phyloP scores from a whole-genome alignment of 345 rosid genomes.

The Eutrema heterophyllum region DNA sequence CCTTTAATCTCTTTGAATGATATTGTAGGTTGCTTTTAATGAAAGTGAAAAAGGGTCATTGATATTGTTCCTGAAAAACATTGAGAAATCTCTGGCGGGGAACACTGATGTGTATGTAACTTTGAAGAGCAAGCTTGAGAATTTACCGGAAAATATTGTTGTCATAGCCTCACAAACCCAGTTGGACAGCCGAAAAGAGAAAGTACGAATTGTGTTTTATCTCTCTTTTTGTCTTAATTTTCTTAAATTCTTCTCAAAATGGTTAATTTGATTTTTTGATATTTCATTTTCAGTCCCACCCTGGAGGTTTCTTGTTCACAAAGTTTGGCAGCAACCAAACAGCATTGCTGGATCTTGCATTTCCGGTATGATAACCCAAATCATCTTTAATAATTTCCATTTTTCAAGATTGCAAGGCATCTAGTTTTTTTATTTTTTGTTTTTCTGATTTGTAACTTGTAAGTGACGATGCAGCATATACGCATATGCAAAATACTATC shows the following conservation, averaged over 20 bases:
- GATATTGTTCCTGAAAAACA: slow-evolving; percentile 78
- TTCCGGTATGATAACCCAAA: slow-evolving; percentile 53
- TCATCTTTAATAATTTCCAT: not conserved
- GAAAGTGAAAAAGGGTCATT: slow-evolving; percentile 68
- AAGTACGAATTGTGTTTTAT: slow-evolving; percentile 38
- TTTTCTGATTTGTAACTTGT: not conserved
- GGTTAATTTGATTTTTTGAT: not conserved
- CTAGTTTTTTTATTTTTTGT: not conserved
- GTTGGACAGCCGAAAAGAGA: slow-evolving; percentile 89
- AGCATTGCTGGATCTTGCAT: slow-evolving; percentile 82
- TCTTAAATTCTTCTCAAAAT: not conserved
- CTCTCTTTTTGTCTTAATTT: not conserved
- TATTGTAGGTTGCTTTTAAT: slow-evolving; percentile 56
- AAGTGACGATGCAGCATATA: not conserved
- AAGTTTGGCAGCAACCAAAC: slow-evolving; percentile 91
- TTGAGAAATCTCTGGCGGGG: slow-evolving; percentile 73
- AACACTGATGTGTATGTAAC: slow-evolving; percentile 57
- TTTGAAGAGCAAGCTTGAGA: slow-evolving; percentile 73
- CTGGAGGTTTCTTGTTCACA: slow-evolving; percentile 85
- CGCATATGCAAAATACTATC: not conserved
- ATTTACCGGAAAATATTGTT: slow-evolving; percentile 60
- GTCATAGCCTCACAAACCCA: slow-evolving; percentile 86
- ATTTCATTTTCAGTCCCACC: slow-evolving; percentile 57
- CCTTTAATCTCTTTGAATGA: not conserved
- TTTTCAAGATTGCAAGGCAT: not conserved